phyloP scores from a whole-genome alignment of 352 stramenopile species.

The Phytophthora fragariaefolia region DNA sequence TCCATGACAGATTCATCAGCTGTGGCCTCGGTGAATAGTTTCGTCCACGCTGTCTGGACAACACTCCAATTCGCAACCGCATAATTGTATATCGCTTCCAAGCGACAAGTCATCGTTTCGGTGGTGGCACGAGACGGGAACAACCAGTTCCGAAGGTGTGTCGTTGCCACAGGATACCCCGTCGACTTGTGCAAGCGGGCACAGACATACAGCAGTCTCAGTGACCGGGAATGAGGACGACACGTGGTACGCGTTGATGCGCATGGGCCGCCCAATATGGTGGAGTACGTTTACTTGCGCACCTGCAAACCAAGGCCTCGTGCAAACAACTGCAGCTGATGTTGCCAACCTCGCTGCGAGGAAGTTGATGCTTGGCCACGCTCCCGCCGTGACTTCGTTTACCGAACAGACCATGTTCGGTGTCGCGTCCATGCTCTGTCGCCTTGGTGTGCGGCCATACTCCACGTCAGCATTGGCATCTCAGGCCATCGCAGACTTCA shows the following conservation, averaged over 20 bases:
- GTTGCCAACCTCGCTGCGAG: not conserved
- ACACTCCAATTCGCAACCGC: no score
- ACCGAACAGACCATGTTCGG: not conserved
- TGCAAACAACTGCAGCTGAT: not conserved
- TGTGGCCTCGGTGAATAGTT: no score
- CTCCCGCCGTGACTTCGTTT: not conserved
- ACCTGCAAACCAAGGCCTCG: not conserved
- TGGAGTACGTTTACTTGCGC: not conserved
- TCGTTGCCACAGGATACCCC: no score
- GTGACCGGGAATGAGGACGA: no score
- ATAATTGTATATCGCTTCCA: no score
- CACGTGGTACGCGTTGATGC: slow-evolving; percentile 1
- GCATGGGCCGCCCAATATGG: slow-evolving; percentile 7
- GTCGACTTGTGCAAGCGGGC: no score
- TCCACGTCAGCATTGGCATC: not conserved
- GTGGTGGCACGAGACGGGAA: no score
- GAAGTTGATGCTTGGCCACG: not conserved
- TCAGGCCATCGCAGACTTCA: not conserved
- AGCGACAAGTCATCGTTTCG: no score
- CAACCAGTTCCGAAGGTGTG: no score
- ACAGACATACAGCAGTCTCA: no score
- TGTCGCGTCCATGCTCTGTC: slow-evolving; percentile 1
- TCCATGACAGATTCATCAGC: no score
- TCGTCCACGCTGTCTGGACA: no score
- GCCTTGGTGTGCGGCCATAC: not conserved